A percentile compares a stretch with the other conserved stretches of the same genome.
These are phyloP conservation scores for Suillus hirtellus DNA, from an alignment of 768 basidiomycete genomes.

Conservation along the genomic window DNA sequence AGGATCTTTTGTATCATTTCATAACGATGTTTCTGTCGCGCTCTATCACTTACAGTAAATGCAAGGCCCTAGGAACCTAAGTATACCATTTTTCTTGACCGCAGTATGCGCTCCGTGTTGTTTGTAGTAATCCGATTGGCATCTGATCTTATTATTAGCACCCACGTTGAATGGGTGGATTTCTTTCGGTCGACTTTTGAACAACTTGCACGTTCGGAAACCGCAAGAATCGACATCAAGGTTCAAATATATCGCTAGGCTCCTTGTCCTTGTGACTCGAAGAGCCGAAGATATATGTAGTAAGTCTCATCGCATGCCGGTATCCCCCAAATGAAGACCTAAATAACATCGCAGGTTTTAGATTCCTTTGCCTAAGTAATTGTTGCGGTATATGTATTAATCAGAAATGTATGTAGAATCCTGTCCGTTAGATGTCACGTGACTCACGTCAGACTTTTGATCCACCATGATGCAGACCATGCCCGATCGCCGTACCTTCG, in stretches of 20 bases:
- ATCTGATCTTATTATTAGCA: constrained; percentile 2
- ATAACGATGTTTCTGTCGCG: constrained; percentile 9
- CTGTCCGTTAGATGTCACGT: neutral
- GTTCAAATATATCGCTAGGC: neutral
- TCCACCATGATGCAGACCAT: too few species aligned
- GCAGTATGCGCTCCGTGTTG: neutral
- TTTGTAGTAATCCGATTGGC: neutral
- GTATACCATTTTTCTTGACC: neutral
- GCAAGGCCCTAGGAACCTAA: neutral
- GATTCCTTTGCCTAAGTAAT: neutral
- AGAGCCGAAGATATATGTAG: neutral
- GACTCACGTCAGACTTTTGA: neutral
- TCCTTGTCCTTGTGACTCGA: neutral
- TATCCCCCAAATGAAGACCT: neutral
- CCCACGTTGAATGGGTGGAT: neutral
- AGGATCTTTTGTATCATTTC: constrained; percentile 24
- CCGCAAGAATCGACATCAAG: neutral
- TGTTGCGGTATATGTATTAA: neutral
- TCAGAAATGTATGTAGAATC: neutral
- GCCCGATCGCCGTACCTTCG: neutral
- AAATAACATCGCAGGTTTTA: neutral
- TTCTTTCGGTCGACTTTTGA: neutral
- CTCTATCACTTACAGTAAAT: constrained; percentile 7
- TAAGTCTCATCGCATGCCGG: neutral
- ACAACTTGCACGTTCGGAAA: neutral